phyloP scores from a whole-genome alignment of 2,329 filamentous ascomycete species.

The Cercospora beticola region DNA sequence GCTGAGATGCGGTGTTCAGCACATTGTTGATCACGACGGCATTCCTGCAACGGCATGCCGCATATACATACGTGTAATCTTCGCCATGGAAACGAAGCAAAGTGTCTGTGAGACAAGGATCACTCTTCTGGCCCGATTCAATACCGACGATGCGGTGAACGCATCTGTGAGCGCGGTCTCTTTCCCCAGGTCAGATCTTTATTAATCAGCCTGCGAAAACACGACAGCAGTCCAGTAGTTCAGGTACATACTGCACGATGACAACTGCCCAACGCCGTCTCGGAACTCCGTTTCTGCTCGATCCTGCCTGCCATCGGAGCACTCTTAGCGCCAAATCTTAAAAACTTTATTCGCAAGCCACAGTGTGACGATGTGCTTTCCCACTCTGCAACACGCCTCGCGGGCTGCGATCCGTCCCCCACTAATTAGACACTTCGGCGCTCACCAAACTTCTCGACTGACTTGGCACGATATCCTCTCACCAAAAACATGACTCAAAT shows the following conservation, averaged over 20 bases:
- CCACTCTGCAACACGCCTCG: not conserved
- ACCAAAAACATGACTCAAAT: not conserved
- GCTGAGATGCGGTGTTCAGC: not conserved
- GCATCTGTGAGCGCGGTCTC: not conserved
- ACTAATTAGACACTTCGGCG: not conserved
- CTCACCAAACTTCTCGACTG: not conserved
- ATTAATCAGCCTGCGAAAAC: not conserved
- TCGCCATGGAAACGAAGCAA: not conserved
- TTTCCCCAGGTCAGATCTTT: not conserved
- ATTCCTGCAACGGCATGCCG: not conserved
- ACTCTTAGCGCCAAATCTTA: not conserved
- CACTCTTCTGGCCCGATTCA: not conserved
- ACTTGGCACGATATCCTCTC: not conserved
- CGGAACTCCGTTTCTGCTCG: not conserved
- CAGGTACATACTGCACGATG: not conserved
- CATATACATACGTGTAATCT: not conserved
- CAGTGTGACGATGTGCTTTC: not conserved
- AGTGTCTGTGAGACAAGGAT: not conserved
- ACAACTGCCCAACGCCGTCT: not conserved
- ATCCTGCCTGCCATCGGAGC: not conserved
- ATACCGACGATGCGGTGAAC: not conserved
- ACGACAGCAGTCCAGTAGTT: not conserved
- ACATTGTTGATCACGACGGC: not conserved
- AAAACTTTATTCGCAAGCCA: not conserved
- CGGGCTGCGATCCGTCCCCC: not conserved